Percentiles rank a stretch among this genome's conserved stretches.
Evolutionary conservation across 768 basidiomycete genomes (phyloP).

Genomic region (Rhodotorula sphaerocarpa): DNA sequence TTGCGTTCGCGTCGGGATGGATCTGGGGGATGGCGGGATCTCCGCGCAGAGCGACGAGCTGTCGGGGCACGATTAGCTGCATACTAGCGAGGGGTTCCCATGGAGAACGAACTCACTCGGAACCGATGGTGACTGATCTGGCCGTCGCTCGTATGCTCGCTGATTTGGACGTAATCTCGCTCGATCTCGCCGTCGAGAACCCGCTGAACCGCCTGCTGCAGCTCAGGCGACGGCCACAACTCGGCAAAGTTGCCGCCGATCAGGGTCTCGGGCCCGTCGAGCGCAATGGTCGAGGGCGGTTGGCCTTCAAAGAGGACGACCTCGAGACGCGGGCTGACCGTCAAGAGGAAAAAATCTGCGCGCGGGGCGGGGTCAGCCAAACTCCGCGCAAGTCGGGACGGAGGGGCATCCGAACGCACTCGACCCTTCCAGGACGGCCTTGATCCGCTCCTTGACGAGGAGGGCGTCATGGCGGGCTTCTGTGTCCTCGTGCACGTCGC

Average conservation of each 20-base stretch:
- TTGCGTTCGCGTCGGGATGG: constrained; percentile 8
- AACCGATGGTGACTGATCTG: constrained; percentile 4
- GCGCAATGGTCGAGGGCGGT: neutral
- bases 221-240: neutral
- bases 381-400: neutral
- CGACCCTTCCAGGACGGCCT: constrained; percentile 16
- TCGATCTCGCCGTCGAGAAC: constrained; percentile 13
- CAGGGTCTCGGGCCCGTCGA: neutral
- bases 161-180: neutral
- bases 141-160: neutral
- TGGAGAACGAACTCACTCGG: constrained; percentile 8
- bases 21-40: constrained; percentile 14
- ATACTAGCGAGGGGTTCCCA: neutral
- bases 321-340: neutral
- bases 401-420: neutral
- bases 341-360: constrained; percentile 8
- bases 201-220: neutral
- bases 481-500: neutral
- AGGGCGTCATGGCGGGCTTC: constrained; percentile 11
- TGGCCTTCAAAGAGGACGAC: constrained; percentile 17
- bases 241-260: neutral
- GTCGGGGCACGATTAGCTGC: no score
- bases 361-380: neutral
- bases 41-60: constrained; percentile 22
- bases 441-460: constrained; percentile 13